Conservation (phyloP, 345 rosid species). For the Murraya koenigii region DNA sequence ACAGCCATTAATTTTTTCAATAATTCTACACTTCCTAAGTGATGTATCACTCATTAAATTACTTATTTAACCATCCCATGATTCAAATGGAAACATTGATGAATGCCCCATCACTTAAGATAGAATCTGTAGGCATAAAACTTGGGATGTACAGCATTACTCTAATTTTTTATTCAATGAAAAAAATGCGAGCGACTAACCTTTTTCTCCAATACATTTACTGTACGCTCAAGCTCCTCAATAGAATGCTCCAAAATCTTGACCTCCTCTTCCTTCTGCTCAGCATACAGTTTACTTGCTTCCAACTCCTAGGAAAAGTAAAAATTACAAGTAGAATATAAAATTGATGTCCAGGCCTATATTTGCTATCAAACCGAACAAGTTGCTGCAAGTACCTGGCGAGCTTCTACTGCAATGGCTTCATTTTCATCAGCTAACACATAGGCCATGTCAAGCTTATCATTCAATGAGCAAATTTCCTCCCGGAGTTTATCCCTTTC, state of each 20-base stretch:
- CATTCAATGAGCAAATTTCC: slow-evolving; percentile 57
- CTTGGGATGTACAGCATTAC: no score
- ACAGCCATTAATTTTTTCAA: not conserved
- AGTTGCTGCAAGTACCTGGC: slow-evolving; percentile 47
- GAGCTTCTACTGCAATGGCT: slow-evolving; percentile 79
- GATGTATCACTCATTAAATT: no score
- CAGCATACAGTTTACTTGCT: slow-evolving; percentile 70
- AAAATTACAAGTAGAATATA: not conserved
- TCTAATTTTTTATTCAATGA: not conserved
- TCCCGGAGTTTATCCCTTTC: slow-evolving; percentile 64
- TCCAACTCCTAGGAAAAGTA: slow-evolving; percentile 58
- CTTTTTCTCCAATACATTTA: slow-evolving; percentile 84
- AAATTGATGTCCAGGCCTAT: not conserved
- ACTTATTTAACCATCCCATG: no score
- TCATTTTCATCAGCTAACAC: slow-evolving; percentile 83
- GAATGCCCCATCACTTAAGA: no score
- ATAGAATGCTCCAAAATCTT: slow-evolving; percentile 79
- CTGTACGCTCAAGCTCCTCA: slow-evolving; percentile 84
- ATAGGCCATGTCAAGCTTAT: slow-evolving; percentile 64
- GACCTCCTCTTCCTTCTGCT: slow-evolving; percentile 91
- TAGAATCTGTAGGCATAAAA: no score
- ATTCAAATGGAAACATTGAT: no score
- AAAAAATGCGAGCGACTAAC: slow-evolving; percentile 34
- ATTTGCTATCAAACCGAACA: not conserved
- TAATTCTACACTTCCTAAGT: no score